Conservation (phyloP, 2,329 filamentous ascomycete genomes). For the Neodidymelliopsis sp. region DNA sequence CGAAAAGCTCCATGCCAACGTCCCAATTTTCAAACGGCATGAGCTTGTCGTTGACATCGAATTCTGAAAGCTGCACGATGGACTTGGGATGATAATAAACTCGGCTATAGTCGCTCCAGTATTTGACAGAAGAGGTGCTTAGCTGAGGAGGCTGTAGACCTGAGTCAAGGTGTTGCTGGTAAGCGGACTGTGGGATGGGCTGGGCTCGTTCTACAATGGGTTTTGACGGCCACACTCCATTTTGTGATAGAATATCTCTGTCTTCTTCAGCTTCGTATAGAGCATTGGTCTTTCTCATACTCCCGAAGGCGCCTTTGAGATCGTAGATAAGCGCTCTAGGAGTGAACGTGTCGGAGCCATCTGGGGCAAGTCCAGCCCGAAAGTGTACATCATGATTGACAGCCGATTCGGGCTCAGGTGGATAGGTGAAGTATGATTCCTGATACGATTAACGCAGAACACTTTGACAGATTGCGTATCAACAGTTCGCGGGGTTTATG, state of each 20-base stretch:
- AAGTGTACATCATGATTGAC: constrained; percentile 90
- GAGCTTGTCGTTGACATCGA: constrained; percentile 79
- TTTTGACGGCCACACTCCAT: constrained; percentile 46
- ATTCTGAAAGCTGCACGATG: constrained; percentile 81
- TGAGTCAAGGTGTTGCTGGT: constrained; percentile 80
- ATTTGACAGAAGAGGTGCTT: constrained; percentile 76
- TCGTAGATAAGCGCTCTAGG: constrained; percentile 94
- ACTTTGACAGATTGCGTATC: neutral
- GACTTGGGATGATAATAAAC: constrained; percentile 92
- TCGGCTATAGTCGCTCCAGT: constrained; percentile 95
- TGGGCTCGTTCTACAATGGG: constrained; percentile 68
- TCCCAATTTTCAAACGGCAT: constrained; percentile 80
- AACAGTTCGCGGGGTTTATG: neutral
- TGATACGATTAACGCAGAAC: constrained; percentile 47
- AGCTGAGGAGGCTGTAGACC: constrained; percentile 71
- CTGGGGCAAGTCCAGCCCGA: constrained; percentile 78
- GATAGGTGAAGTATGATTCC: constrained; percentile 98
- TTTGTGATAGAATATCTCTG: constrained; percentile 31
- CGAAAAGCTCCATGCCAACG: constrained; percentile 49
- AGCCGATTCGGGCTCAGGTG: constrained; percentile 66
- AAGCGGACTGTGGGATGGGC: constrained; percentile 73
- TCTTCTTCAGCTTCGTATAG: constrained; percentile 73
- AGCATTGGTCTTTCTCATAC: constrained; percentile 84
- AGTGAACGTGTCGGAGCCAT: constrained; percentile 90
- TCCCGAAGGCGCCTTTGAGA: constrained; percentile 91